Base-by-base conservation (phyloP, 2,329 filamentous ascomycete genomes). In the Pseudogymnoascus sp. region DNA sequence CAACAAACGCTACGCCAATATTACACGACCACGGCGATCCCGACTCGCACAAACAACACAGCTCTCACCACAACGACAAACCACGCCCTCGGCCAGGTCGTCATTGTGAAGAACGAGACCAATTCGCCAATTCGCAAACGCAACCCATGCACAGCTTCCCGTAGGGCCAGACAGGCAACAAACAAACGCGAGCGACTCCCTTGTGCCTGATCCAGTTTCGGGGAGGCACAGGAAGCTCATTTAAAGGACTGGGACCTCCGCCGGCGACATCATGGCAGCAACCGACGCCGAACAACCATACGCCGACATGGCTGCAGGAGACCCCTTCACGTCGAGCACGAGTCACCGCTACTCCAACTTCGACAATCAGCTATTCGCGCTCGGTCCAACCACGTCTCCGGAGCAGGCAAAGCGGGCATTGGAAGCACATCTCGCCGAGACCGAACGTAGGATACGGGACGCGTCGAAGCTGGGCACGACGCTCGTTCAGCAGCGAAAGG, bases 341-440 rank as follows among this genome's bases (percentile, higher is more conserved):
- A 81, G 66, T 40, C 85, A 93, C 68, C 87, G 92, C 68, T 95
- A 90, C 75, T 92, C 91, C 63, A 84, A 86, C 67, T 96, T 96
- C 73, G 91, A 96, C 75, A 85, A 85, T 60, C 86, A 93, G 61
- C 78, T 90, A 29, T 93, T 96, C 74, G 87, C 87, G 39, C 80
- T 93, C 21, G 89, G 90, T 68, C 84, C 91, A n/a, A 77, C 77
- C 62, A 81, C 90, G 29, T 96, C 93, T 0, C 91, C 93, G 8
- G 85, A 86, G 63, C 92, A 97, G 73, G 91, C 92, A 42, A 96
- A 90, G 76, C 88, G 90, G 68, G 92, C 92, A 51, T 81, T 99
- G 51, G 89, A 96, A 75, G 91, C 93, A 61, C 95, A 97, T 76
- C 82, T 99, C 59, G 87, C 89, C 67, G 95, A 99, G 75, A 97